Evolutionary conservation across 441 rosid genomes (phyloP).

Genomic region (Populus trichocarpa): DNA sequence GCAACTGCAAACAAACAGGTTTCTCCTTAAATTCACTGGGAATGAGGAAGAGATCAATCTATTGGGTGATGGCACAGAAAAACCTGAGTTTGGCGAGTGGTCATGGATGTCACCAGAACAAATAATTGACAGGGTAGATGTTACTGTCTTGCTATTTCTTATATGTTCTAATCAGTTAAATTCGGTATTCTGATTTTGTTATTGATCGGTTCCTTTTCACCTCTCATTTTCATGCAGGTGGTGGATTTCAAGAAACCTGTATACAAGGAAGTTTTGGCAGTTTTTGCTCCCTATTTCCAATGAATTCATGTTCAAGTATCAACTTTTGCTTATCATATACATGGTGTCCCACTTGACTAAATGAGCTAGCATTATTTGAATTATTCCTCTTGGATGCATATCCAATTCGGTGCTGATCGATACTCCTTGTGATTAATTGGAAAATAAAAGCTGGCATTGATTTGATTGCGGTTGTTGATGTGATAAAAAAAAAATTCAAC

Average conservation of each 20-base stretch:
- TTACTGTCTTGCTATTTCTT: background rate
- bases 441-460: background rate
- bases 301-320: background rate
- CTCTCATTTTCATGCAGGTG: conserved; percentile 39
- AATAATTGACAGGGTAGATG: conserved; percentile 44
- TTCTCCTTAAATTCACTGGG: conserved; percentile 76
- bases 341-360: too few relatives aligned
- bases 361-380: background rate
- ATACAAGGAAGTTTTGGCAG: conserved; percentile 59
- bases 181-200: background rate
- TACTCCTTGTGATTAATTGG: background rate
- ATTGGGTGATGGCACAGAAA: conserved; percentile 78
- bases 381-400: background rate
- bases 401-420: background rate
- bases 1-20: conserved; percentile 40
- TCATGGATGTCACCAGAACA: conserved; percentile 75
- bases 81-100: conserved; percentile 89
- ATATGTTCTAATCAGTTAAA: background rate
- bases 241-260: conserved; percentile 83
- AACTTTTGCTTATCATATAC: background rate
- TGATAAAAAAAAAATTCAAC: background rate
- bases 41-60: conserved; percentile 82
- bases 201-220: background rate
- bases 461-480: background rate
- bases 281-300: conserved; percentile 51